A percentile compares a stretch with the other conserved stretches of the same genome.
These are phyloP conservation scores for Dipodascus albidus DNA, from an alignment of 805 yeast species.

Conservation along the genomic window DNA sequence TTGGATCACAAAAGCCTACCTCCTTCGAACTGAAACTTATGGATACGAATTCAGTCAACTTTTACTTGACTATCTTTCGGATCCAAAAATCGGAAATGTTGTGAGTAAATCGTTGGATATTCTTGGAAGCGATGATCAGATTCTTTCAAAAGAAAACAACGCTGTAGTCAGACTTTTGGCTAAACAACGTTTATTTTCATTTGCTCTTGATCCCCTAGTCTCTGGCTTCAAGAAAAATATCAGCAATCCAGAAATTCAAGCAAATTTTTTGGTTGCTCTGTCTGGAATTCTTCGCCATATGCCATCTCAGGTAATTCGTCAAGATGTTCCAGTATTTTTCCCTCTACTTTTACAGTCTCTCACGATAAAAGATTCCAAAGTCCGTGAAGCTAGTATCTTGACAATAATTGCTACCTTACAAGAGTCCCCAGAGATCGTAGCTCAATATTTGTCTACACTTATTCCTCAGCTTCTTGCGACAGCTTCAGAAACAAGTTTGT, in stretches of 20 bases:
- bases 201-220: constrained; percentile 45
- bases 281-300: constrained; percentile 57
- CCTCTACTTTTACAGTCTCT: constrained; percentile 66
- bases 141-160: constrained; percentile 43
- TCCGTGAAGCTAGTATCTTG: constrained; percentile 48
- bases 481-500: constrained; percentile 15
- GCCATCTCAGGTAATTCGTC: constrained; percentile 48
- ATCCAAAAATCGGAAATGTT: constrained; percentile 25
- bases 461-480: constrained; percentile 40
- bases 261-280: constrained; percentile 51
- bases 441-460: constrained; percentile 43
- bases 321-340: constrained; percentile 50
- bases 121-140: constrained; percentile 53
- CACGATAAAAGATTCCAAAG: constrained; percentile 33
- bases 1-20: constrained; percentile 66
- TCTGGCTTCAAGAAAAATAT: constrained; percentile 27
- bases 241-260: constrained; percentile 22
- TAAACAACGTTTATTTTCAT: constrained; percentile 69
- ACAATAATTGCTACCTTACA: constrained; percentile 46
- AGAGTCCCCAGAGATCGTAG: constrained; percentile 42
- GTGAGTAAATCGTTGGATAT: constrained; percentile 51
- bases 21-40: constrained; percentile 41
- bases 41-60: constrained; percentile 27
- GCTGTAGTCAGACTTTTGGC: constrained; percentile 56
- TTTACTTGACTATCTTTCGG: constrained; percentile 28